A percentile compares a stretch with the other conserved stretches of the same genome.
Evolutionary conservation across 257 asterid species (phyloP).

Genomic region (Solanum ossicruentum): DNA sequence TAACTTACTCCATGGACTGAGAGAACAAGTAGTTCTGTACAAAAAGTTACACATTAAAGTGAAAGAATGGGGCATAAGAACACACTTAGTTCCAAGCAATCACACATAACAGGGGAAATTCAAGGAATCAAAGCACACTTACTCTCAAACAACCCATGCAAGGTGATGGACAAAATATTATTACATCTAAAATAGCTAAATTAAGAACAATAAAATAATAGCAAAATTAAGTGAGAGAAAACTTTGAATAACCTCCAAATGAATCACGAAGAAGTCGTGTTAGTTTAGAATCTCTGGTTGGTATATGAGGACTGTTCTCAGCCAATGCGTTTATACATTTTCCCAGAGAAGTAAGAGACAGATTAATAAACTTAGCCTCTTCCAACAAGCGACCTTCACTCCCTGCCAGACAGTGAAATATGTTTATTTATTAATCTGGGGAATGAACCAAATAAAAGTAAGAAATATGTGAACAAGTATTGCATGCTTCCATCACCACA

Average conservation of each 20-base stretch:
- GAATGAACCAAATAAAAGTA: not conserved
- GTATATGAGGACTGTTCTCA: slow-evolving; percentile 84
- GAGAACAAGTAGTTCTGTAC: not conserved
- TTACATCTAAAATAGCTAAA: not conserved
- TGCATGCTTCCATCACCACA: not conserved
- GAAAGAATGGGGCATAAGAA: not conserved
- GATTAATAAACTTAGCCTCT: slow-evolving; percentile 87
- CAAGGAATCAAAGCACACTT: not conserved
- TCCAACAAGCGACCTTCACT: slow-evolving; percentile 80
- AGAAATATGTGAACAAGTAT: not conserved
- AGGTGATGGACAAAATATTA: not conserved
- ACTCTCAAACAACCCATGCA: not conserved
- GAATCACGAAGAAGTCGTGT: slow-evolving; percentile 91
- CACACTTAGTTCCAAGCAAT: not conserved
- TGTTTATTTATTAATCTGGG: not conserved
- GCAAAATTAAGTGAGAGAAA: not conserved
- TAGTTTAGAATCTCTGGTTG: slow-evolving; percentile 82
- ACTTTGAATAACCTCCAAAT: slow-evolving; percentile 53
- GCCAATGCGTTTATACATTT: slow-evolving; percentile 92
- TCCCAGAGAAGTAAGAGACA: slow-evolving; percentile 74
- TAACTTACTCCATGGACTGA: not conserved
- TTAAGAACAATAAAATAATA: not conserved
- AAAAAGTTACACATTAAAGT: not conserved
- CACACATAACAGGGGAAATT: not conserved
- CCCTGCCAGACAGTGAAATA: slow-evolving; percentile 35